phyloP scores from a whole-genome alignment of 345 rosid genomes.

The Bruguiera parviflora region DNA sequence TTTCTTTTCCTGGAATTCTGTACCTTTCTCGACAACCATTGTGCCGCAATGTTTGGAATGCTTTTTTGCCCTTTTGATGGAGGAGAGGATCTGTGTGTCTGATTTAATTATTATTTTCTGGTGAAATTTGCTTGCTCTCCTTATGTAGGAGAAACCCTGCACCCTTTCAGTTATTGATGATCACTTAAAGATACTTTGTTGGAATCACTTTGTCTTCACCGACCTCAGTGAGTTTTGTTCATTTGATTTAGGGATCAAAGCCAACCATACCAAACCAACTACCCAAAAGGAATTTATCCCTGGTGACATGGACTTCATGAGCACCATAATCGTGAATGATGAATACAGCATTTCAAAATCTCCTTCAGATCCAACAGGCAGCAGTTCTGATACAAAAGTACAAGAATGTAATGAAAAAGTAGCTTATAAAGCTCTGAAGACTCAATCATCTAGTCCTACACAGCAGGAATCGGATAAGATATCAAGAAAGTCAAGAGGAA shows the following conservation, averaged over 20 bases:
- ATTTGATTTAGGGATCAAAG: slow-evolving; percentile 45
- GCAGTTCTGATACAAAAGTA: slow-evolving; percentile 21
- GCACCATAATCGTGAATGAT: slow-evolving; percentile 54
- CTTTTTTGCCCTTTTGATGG: no score
- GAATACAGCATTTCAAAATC: slow-evolving; percentile 55
- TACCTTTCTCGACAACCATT: no score
- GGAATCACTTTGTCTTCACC: neutral
- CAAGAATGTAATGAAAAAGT: slow-evolving; percentile 31
- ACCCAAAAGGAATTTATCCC: slow-evolving; percentile 25
- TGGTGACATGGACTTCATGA: slow-evolving; percentile 54
- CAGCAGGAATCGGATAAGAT: slow-evolving; percentile 23
- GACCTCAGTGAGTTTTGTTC: slow-evolving; percentile 1
- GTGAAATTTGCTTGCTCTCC: no score
- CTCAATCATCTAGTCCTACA: slow-evolving; percentile 29
- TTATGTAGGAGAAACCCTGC: no score
- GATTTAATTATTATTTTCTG: no score
- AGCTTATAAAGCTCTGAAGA: slow-evolving; percentile 18
- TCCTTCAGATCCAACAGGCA: slow-evolving; percentile 30
- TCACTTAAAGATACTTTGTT: neutral
- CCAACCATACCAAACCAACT: slow-evolving; percentile 27
- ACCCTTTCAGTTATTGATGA: neutral
- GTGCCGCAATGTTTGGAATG: no score
- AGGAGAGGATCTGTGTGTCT: no score
- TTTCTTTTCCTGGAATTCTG: no score
- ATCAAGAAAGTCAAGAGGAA: slow-evolving; percentile 26